Evolutionary conservation across 1,284 basidiomycete genomes (phyloP).

Genomic region (Fomitopsis palustris): DNA sequence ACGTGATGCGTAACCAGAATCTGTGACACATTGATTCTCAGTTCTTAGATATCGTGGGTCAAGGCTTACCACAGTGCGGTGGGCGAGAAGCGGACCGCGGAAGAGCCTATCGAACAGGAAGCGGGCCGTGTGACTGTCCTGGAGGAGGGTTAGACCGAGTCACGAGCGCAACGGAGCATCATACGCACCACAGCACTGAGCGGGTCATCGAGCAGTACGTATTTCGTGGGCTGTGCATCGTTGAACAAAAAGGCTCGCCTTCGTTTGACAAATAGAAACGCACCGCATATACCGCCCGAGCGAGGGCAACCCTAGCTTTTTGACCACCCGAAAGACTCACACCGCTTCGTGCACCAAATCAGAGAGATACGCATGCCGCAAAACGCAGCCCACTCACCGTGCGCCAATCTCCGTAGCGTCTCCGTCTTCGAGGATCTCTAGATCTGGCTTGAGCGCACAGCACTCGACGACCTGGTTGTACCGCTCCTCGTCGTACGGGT

Average conservation of each 20-base stretch:
- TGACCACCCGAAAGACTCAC: slow-evolving; percentile 66
- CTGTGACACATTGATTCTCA: slow-evolving; percentile 24
- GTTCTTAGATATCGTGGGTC: neutral
- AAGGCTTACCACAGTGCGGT: slow-evolving; percentile 62
- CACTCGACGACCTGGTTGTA: slow-evolving; percentile 65
- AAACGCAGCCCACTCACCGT: slow-evolving; percentile 19
- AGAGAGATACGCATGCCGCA: neutral
- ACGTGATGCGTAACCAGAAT: slow-evolving; percentile 75
- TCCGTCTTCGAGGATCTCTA: slow-evolving; percentile 43
- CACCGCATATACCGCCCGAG: slow-evolving; percentile 62
- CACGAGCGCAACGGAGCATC: neutral
- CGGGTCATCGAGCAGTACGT: slow-evolving; percentile 69
- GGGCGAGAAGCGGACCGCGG: slow-evolving; percentile 57
- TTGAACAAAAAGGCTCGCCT: neutral
- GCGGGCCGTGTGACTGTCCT: slow-evolving; percentile 76
- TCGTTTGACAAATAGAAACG: no score
- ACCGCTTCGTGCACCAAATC: slow-evolving; percentile 28
- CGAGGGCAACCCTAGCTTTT: slow-evolving; percentile 70
- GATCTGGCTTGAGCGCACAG: slow-evolving; percentile 72
- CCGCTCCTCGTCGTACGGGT: slow-evolving; percentile 58
- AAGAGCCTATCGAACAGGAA: slow-evolving; percentile 64
- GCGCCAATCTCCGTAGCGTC: slow-evolving; percentile 35
- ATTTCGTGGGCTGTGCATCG: slow-evolving; percentile 41
- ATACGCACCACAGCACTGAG: slow-evolving; percentile 61
- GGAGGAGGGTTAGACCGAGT: neutral